Conservation (phyloP, 1,139 yeast genomes). For the Yamadazyma atlantica region DNA sequence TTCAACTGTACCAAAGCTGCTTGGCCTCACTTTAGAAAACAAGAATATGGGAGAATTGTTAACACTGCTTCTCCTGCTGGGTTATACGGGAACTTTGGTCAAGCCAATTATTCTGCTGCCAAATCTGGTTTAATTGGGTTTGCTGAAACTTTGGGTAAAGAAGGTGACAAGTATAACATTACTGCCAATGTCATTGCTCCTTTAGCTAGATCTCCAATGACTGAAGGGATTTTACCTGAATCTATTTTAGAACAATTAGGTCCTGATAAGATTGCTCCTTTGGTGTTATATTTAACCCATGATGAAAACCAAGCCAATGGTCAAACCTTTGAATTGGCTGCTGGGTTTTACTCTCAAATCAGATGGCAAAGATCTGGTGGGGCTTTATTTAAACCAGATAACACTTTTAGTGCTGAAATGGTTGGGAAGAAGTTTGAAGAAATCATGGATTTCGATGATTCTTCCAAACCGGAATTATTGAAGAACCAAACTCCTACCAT, state of each 20-base stretch:
- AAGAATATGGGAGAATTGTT: constrained; percentile 82
- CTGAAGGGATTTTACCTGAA: constrained; percentile 85
- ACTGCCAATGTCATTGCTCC: constrained; percentile 89
- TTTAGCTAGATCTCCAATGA: constrained; percentile 94
- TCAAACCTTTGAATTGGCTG: constrained; percentile 88
- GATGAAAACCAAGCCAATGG: constrained; percentile 62
- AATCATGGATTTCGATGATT: constrained; percentile 59
- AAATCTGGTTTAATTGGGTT: constrained; percentile 88
- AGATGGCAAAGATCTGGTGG: constrained; percentile 96
- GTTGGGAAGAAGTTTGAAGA: constrained; percentile 69
- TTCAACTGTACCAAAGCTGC: constrained; percentile 85
- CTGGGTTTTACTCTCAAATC: constrained; percentile 88
- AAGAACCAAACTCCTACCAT: constrained; percentile 65
- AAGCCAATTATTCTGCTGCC: constrained; percentile 93
- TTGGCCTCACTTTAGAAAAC: constrained; percentile 87
- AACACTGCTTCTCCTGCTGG: constrained; percentile 98
- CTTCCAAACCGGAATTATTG: constrained; percentile 51
- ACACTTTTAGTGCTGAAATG: constrained; percentile 79
- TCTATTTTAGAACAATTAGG: constrained; percentile 76
- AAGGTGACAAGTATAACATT: constrained; percentile 84
- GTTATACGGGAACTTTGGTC: constrained; percentile 94
- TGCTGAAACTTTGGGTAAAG: constrained; percentile 93
- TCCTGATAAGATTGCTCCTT: constrained; percentile 89
- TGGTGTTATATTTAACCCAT: constrained; percentile 78
- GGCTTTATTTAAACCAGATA: constrained; percentile 76